Evolutionary conservation across 2,329 filamentous ascomycete species (phyloP).

Genomic region (Fusarium mexicanum): DNA sequence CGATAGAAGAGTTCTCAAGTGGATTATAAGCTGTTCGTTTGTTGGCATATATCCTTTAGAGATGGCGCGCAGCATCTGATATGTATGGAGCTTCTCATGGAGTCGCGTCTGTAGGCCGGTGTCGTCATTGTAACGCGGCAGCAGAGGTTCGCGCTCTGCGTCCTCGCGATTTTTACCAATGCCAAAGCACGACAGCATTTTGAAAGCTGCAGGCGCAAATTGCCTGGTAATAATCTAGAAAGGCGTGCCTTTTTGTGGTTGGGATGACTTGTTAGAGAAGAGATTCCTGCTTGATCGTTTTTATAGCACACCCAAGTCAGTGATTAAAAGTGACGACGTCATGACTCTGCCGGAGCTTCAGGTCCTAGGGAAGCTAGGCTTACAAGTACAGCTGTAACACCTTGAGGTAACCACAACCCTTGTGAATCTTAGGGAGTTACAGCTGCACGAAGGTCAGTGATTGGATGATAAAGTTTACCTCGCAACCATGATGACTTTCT

Average conservation of each 20-base stretch:
- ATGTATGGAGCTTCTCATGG: slow-evolving; percentile 90
- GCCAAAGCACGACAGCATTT: slow-evolving; percentile 73
- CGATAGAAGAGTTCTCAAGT: slow-evolving; percentile 80
- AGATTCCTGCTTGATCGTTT: slow-evolving; percentile 1
- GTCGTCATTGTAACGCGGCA: slow-evolving; percentile 85
- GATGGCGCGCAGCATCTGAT: slow-evolving; percentile 88
- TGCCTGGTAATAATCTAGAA: not conserved
- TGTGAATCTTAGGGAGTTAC: not conserved
- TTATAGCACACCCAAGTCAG: not conserved
- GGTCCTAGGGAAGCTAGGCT: slow-evolving; percentile 11
- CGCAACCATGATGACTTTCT: slow-evolving; percentile 22
- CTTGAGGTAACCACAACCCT: slow-evolving; percentile 4
- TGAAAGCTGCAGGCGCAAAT: not conserved
- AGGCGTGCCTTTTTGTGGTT: not conserved
- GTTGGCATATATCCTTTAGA: slow-evolving; percentile 91
- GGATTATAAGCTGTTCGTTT: slow-evolving; percentile 82
- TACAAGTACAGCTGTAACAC: not conserved
- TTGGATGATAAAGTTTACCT: slow-evolving; percentile 10
- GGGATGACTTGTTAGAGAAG: not conserved
- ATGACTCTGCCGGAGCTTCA: slow-evolving; percentile 35
- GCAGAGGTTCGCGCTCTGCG: slow-evolving; percentile 78
- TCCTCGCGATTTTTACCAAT: slow-evolving; percentile 58
- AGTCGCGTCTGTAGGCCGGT: slow-evolving; percentile 80
- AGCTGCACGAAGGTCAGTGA: not conserved
- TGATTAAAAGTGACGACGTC: slow-evolving; percentile 30